Conservation (phyloP, 768 basidiomycete species). For the Dioszegia aurantiaca region DNA sequence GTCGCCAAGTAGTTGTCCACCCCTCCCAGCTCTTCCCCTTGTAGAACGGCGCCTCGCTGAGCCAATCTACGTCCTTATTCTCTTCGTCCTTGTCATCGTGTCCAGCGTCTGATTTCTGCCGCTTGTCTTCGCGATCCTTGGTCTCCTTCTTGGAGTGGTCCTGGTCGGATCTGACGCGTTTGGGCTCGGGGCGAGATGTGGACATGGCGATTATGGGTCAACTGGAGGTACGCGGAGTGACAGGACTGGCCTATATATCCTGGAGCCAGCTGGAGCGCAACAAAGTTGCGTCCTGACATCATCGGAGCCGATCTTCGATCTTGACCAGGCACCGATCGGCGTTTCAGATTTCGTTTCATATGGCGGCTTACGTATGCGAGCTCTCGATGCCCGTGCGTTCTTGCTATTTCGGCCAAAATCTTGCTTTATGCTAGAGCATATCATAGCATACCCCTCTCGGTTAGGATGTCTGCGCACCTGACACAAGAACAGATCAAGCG, state of each 20-base stretch:
- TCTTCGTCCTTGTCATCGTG: constrained; percentile 18
- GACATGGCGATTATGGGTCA: constrained; percentile 12
- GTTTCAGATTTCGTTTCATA: too few relatives aligned
- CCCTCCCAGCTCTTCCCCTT: constrained; percentile 28
- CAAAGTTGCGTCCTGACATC: too few relatives aligned
- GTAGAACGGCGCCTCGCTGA: constrained; percentile 30
- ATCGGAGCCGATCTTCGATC: too few relatives aligned
- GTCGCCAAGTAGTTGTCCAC: constrained; percentile 37
- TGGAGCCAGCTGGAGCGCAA: too few relatives aligned
- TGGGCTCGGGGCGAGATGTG: constrained; percentile 31
- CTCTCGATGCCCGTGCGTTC: too few relatives aligned
- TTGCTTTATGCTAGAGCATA: neutral
- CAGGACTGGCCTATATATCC: too few relatives aligned
- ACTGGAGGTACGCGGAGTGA: too few relatives aligned
- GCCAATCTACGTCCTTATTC: constrained; percentile 30
- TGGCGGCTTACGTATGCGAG: too few relatives aligned
- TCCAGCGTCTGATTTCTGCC: constrained; percentile 15
- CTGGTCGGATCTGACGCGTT: constrained; percentile 37
- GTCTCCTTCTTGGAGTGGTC: constrained; percentile 33
- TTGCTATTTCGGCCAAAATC: too few relatives aligned
- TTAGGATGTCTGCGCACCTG: constrained; percentile 25
- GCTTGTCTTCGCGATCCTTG: constrained; percentile 24
- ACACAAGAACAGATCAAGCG: constrained; percentile 33
- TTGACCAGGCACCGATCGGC: too few relatives aligned
- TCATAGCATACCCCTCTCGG: neutral